Evolutionary conservation across 768 basidiomycete species (phyloP), one percentile per base, ranked within the genome.

Genomic region (Trametes meyenii): DNA sequence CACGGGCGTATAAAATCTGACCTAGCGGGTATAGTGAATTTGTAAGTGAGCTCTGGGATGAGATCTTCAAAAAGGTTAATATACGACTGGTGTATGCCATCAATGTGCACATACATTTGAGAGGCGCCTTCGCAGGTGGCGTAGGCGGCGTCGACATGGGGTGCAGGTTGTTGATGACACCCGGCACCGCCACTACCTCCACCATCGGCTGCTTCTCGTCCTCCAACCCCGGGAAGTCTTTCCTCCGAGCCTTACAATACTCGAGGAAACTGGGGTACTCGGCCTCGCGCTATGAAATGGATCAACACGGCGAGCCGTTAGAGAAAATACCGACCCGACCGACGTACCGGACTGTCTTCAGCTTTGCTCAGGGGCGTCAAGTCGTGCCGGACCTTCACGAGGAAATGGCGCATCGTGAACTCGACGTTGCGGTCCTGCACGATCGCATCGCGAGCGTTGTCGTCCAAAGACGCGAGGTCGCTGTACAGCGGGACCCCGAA

Each of bases 11-110:
- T n/a, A 33, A n/a, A 21, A 19, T 69, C 71, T 65, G 64, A 89
- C 92, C 86, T 90, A 24, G 88, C 88, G 38, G 90, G 85, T 61
- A 92, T 77, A 11, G 86, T 87, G 69, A 83, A 86, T 68, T 84
- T 89, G 44, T 80, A 81, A 69, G 87, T 90, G 16, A 93, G 76
- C 71, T 94, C 92, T n/a, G 92, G 92, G 67, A 94, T 91, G 42
- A 94, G 78, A 71, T 89, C 92, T 94, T 69, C 10, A 56, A 62
- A 44, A 66, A 53, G 59, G 58, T 60, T 38, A 10, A 52, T 19
- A 19, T 14, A 11, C 19, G 19, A 21, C 1, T 6, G 2, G n/a
- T 2, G n/a, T 19, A 39, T 6, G 11, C 19, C 12, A 14, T 7
- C 16, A 33, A 46, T 6, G 42, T 14, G 38, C n/a, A 68, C 84